A percentile compares a stretch with the other conserved stretches of the same genome.
These are phyloP conservation scores for Juncus effusus DNA, from an alignment of 176 grass and related monocot species.

Conservation along the genomic window DNA sequence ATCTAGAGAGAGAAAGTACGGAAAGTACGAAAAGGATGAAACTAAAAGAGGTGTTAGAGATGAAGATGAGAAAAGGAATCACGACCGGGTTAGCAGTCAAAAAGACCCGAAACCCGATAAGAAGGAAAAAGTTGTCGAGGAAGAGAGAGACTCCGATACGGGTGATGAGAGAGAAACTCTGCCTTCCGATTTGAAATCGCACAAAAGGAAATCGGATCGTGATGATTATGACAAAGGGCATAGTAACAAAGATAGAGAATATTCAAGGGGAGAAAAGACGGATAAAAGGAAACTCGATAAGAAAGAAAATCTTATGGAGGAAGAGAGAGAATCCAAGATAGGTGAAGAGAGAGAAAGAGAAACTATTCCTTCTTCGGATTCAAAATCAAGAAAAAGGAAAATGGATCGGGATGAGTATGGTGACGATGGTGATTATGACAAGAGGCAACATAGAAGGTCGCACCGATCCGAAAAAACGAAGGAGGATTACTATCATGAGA, in stretches of 20 bases:
- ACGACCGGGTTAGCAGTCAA: constrained; percentile 11
- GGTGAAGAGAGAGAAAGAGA: constrained; percentile 40
- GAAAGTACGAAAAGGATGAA: constrained; percentile 48
- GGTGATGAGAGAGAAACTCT: constrained; percentile 34
- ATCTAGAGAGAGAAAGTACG: constrained; percentile 69
- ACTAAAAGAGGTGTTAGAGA: constrained; percentile 42
- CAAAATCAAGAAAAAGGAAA: constrained; percentile 44
- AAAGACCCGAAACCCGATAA: constrained; percentile 49
- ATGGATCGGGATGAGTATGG: constrained; percentile 37
- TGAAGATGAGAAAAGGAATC: constrained; percentile 28
- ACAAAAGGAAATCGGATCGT: constrained; percentile 42
- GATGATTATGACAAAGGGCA: constrained; percentile 53
- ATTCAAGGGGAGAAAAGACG: not conserved
- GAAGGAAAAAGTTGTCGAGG: constrained; percentile 41
- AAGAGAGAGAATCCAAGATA: constrained; percentile 23
- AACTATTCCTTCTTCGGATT: constrained; percentile 29
- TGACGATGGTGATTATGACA: constrained; percentile 18
- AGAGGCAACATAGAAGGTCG: constrained; percentile 44
- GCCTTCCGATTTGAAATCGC: not conserved
- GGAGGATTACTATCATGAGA: constrained; percentile 26
- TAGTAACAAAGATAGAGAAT: constrained; percentile 46
- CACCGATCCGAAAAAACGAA: constrained; percentile 35
- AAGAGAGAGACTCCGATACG: constrained; percentile 39
- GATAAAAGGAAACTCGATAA: constrained; percentile 22
- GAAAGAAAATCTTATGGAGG: constrained; percentile 35